A percentile compares a stretch with the other conserved stretches of the same genome.
These are phyloP conservation scores for Cutaneotrichosporon sp. DNA, from an alignment of 1,284 basidiomycete genomes.

Conservation along the genomic window DNA sequence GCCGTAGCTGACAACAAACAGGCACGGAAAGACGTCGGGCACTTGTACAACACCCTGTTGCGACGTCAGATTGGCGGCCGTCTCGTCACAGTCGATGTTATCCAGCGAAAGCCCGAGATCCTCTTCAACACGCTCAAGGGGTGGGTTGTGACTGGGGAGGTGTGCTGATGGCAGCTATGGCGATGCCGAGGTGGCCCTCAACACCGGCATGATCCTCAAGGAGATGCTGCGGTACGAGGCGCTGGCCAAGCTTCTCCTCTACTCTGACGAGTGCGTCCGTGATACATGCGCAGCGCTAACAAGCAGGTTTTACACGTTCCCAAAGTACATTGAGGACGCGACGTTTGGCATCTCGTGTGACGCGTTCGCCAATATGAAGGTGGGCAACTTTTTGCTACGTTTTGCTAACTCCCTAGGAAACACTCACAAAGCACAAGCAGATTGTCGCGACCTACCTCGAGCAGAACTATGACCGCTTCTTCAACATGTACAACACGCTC, in stretches of 20 bases:
- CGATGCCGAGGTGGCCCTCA: slow-evolving; percentile 90
- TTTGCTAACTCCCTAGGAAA: slow-evolving; percentile 64
- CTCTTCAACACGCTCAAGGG: slow-evolving; percentile 82
- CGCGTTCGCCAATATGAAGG: slow-evolving; percentile 91
- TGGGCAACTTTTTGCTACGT: slow-evolving; percentile 20
- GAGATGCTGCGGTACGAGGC: slow-evolving; percentile 95
- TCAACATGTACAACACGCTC: slow-evolving; percentile 85
- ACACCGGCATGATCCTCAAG: slow-evolving; percentile 95
- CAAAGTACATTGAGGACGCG: slow-evolving; percentile 93
- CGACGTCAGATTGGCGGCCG: slow-evolving; percentile 88
- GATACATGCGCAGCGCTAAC: slow-evolving; percentile 10
- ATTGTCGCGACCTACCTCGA: slow-evolving; percentile 97
- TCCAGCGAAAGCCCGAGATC: slow-evolving; percentile 76
- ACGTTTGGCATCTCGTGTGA: slow-evolving; percentile 98
- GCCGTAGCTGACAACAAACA: slow-evolving; percentile 15
- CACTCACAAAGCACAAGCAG: slow-evolving; percentile 87
- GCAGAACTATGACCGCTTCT: slow-evolving; percentile 96
- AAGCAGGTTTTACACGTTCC: slow-evolving; percentile 88
- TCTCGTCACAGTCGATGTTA: slow-evolving; percentile 91
- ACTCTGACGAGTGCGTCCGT: slow-evolving; percentile 77
- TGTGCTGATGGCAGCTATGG: slow-evolving; percentile 57
- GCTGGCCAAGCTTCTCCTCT: slow-evolving; percentile 80
- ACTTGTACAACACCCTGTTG: slow-evolving; percentile 94
- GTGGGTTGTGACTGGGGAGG: slow-evolving; percentile 29
- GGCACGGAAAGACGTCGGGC: slow-evolving; percentile 82